Evolutionary conservation across 2,329 filamentous ascomycete species (phyloP), one percentile per base, ranked within the genome.

Genomic region (Trichoderma guizhouense): DNA sequence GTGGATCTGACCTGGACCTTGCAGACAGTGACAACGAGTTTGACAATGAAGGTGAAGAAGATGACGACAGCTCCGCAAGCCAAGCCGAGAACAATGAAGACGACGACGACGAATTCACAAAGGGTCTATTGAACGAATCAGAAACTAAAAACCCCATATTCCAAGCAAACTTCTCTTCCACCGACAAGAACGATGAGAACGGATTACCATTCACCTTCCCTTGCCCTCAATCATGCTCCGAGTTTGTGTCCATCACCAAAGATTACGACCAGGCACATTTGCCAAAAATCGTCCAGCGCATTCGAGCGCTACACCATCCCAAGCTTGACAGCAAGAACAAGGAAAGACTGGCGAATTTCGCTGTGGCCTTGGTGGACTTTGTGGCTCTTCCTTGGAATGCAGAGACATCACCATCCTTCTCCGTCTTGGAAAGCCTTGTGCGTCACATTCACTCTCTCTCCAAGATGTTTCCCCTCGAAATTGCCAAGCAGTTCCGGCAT

Each of bases 361-460:
- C 91, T 5, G 83, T 84, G 39, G 86, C 87, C 7, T 84, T 95
- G 12, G 87, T 95, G 28, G 89, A 92, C 73, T 88, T 89, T 76
- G 79, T 91, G 55, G 83, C 83, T 4, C 83, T 86, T 71, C 81
- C 87, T 18, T 86, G 85, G 74, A 78, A 80, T 51, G 76, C 81
- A 15, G 77, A 80, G 58, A 79, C 76, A 21, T 82, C 85, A 11
- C 86, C 90, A 3, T 86, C 91, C 1, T 92, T 96, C 75, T 80
- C 86, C 0, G 86, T 93, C 2, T 80, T 97, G 18, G 96, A 99
- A 81, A 92, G 88, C 67, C 82, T 98, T 15, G 90, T 95, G 72
- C 92, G 96, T 62, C 96, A 99, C 81, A 86, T 97, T 28, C 97
- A 99, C 82, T 98, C 95, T 3, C 86, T 99, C 69, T 92, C 95